A percentile compares a stretch with the other conserved stretches of the same genome.
Evolutionary conservation across 352 stramenopile genomes (phyloP).

Genomic region (Peronospora tabacina): DNA sequence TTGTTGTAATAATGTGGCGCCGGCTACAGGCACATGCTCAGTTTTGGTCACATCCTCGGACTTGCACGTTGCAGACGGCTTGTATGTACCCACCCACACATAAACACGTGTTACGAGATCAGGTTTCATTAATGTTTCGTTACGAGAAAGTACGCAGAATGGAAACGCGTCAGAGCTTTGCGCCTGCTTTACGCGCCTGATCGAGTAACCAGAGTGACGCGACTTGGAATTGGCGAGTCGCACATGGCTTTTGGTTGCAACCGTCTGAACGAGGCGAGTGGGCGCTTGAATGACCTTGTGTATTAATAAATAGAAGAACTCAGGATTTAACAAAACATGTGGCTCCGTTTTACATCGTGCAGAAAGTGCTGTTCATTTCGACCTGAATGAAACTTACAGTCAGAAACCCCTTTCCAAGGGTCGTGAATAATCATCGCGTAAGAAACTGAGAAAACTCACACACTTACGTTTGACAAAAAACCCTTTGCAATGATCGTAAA

Average conservation of each 20-base stretch:
- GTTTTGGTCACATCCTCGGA: background rate
- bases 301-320: background rate
- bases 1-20: background rate
- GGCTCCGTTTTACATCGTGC: slow-evolving; percentile 1
- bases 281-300: background rate
- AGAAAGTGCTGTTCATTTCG: background rate
- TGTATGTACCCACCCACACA: too few relatives aligned
- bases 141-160: slow-evolving; percentile 5
- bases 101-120: background rate
- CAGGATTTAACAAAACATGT: background rate
- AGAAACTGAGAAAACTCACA: too few relatives aligned
- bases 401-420: background rate
- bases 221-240: slow-evolving; percentile 12
- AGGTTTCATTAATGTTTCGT: background rate
- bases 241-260: slow-evolving; percentile 3
- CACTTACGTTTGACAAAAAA: background rate
- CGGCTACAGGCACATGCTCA: background rate
- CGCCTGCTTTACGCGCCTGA: background rate
- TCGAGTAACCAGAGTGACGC: slow-evolving; percentile 4
- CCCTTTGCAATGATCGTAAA: background rate
- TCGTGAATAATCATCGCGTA: background rate
- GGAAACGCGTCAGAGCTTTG: slow-evolving; percentile 1
- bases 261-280: slow-evolving; percentile 3
- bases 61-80: background rate
- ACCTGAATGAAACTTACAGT: background rate